Conservation (phyloP, 1,139 yeast species). For the Magnusiomyces tetraspermus region DNA sequence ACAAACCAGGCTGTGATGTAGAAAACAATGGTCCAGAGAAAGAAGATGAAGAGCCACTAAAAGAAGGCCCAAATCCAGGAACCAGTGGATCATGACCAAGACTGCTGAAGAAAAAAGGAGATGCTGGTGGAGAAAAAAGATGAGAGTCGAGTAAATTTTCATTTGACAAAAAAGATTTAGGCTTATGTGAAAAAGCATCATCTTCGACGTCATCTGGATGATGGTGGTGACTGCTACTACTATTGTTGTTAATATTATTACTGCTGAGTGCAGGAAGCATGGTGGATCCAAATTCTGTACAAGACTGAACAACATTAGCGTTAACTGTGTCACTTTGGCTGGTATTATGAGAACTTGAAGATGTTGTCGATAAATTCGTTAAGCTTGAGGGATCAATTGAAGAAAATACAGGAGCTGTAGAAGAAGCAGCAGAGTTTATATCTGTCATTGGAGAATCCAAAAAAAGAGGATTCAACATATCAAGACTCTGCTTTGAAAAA, state of each 20-base stretch:
- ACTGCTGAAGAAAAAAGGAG: not conserved
- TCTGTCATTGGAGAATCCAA: not conserved
- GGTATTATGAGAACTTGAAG: not conserved
- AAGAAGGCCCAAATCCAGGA: not conserved
- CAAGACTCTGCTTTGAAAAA: not conserved
- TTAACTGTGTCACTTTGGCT: no score
- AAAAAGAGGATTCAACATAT: not conserved
- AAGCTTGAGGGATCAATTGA: not conserved
- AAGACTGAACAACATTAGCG: not conserved
- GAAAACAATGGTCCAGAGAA: not conserved
- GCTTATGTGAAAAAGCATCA: not conserved
- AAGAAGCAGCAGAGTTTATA: not conserved
- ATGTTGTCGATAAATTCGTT: not conserved
- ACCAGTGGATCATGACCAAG: not conserved
- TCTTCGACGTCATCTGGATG: not conserved
- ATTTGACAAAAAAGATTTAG: no score
- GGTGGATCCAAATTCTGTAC: not conserved
- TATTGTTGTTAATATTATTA: no score
- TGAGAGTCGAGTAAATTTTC: not conserved
- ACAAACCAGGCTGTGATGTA: no score
- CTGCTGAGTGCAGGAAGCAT: not conserved
- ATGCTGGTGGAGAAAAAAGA: slow-evolving; percentile 1
- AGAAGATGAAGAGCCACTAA: not conserved
- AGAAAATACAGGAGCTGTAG: not conserved
- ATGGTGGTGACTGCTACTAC: not conserved